These are phyloP conservation scores for Pseudopyricularia cyperi DNA, from an alignment of 2,329 filamentous ascomycete species.

Conservation along the genomic window DNA sequence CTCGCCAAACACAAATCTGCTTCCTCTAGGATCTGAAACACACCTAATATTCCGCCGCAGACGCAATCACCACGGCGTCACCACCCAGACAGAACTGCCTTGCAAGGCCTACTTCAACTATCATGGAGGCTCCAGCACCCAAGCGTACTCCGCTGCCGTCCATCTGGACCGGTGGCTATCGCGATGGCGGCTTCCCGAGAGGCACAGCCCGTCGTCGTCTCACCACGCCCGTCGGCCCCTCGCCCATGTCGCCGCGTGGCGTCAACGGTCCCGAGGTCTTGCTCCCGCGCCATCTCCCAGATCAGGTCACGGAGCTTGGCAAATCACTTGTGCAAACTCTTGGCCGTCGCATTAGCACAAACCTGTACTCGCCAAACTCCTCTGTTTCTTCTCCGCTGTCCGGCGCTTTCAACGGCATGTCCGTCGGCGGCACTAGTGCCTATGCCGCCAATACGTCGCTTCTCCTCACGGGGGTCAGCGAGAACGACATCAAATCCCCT, in stretches of 20 bases:
- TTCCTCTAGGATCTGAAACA: not conserved
- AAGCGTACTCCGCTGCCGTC: not conserved
- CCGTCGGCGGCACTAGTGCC: not conserved
- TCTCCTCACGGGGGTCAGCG: not conserved
- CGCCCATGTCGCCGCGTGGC: not conserved
- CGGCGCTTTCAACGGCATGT: not conserved
- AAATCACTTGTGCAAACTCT: not conserved
- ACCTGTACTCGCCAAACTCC: not conserved
- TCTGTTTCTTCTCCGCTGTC: not conserved
- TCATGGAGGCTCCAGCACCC: not conserved
- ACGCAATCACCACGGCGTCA: too few species aligned
- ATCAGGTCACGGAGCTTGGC: not conserved
- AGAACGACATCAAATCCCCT: not conserved
- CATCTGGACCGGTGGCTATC: slow-evolving; percentile 1
- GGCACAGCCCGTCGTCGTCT: not conserved
- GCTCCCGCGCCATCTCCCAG: not conserved
- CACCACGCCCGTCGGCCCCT: not conserved
- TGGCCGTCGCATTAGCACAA: not conserved
- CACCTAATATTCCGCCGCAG: too few species aligned
- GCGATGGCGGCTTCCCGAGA: not conserved
- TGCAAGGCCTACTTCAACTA: not conserved
- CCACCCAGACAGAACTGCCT: too few species aligned
- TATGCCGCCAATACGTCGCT: not conserved
- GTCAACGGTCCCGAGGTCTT: not conserved
- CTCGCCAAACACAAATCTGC: not conserved